Evolutionary conservation across 2,329 filamentous ascomycete genomes (phyloP), one percentile per base, ranked within the genome.

Genomic region (Madurella fahalii): DNA sequence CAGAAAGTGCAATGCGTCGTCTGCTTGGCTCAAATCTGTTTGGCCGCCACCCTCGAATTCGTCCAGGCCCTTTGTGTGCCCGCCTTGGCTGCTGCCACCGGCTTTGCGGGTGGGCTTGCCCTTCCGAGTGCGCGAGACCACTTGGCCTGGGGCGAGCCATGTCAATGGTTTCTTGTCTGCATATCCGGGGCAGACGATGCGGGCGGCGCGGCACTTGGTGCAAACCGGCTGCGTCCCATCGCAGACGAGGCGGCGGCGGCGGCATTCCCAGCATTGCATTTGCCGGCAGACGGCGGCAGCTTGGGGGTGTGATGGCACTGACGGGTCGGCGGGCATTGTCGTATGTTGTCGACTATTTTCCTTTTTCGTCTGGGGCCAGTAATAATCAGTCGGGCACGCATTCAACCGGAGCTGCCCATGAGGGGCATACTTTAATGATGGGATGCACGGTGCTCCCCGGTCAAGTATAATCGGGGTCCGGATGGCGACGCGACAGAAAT

Each of bases 131-230:
- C 60, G 60, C 4, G 58, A 62, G 40, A 57, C 41, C 8, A 60
- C 58, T 25, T 56, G 57, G 31, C 57, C 57, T 1, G 60, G 60
- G 1, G 59, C 56, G 7, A 63, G 48, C 61, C 61, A 63, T 1
- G 46, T 57, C 47, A 63, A 39, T 4, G 61, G 61, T 47, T 61
- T 63, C 52, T 61, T 62, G 50, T 61, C 56, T 40, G 52, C 55
- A 47, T 58, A 63, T 0, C 61, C 61, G 9, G 60, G 61, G 17
- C 61, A 63, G 12, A 59, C 61, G 5, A 63, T 58, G 31, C 53
- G 51, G 7, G 51, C 44, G 11, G 55, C 18, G 5, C 51, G 53
- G 48, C 61, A 63, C 25, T 58, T 61, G 30, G n/a, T 46, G 52
- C 61, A 63, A 13, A 61, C 54, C 18, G 61, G 61, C 5, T 53